Conservation (phyloP, 2,329 filamentous ascomycete genomes). For the Microcera coccophila region DNA sequence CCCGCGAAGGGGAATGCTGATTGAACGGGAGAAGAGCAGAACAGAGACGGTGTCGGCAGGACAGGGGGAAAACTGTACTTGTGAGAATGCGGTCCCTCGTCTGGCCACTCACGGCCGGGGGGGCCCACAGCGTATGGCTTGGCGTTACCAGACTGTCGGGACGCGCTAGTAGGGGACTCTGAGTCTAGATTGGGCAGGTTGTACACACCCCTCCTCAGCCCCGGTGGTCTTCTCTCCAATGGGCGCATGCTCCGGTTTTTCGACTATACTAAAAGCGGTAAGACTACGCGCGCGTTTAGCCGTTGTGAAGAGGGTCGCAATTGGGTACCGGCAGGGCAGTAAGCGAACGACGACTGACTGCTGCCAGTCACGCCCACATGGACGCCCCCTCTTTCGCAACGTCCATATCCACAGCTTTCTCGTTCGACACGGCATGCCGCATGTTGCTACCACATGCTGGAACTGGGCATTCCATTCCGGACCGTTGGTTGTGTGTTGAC, state of each 20-base stretch:
- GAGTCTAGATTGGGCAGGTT: slow-evolving; percentile 4
- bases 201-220: slow-evolving; percentile 15
- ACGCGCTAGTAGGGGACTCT: slow-evolving; percentile 30
- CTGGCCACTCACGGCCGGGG: slow-evolving; percentile 28
- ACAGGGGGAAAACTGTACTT: neutral
- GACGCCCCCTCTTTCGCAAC: slow-evolving; percentile 13
- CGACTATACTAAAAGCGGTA: slow-evolving; percentile 15
- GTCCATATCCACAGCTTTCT: slow-evolving; percentile 6
- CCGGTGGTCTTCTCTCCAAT: slow-evolving; percentile 20
- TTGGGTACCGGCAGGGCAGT: slow-evolving; percentile 30
- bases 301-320: slow-evolving; percentile 16
- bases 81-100: slow-evolving; percentile 18
- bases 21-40: neutral
- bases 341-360: slow-evolving; percentile 27
- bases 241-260: slow-evolving; percentile 21
- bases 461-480: too few species aligned
- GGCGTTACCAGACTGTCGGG: slow-evolving; percentile 36
- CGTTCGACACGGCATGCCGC: neutral
- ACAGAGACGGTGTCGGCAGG: neutral
- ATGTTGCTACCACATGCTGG: neutral
- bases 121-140: slow-evolving; percentile 22
- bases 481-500: too few species aligned
- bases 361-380: slow-evolving; percentile 27
- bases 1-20: neutral
- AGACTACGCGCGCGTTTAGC: slow-evolving; percentile 31